Evolutionary conservation across 345 rosid genomes (phyloP).

Genomic region (Populus davidiana): DNA sequence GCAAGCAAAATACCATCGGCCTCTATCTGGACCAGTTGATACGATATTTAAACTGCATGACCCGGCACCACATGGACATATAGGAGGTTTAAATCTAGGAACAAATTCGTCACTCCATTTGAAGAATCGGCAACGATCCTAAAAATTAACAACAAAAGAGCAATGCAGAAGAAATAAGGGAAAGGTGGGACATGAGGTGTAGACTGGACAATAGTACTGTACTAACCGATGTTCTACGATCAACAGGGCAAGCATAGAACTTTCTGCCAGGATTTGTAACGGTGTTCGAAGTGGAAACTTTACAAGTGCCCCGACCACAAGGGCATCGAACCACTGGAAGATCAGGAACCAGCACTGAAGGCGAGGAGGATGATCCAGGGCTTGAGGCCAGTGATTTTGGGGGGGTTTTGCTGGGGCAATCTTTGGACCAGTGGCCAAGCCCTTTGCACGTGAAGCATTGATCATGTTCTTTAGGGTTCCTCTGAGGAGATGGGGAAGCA

Average conservation of each 20-base stretch:
- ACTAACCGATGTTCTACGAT: neutral
- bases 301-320: conserved; percentile 11
- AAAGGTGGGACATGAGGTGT: neutral
- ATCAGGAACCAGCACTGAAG: neutral
- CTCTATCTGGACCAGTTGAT: conserved; percentile 4
- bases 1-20: conserved; percentile 23
- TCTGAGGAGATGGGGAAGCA: neutral
- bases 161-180: neutral
- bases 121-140: conserved; percentile 2
- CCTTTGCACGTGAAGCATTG: conserved; percentile 6
- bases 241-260: conserved; percentile 21
- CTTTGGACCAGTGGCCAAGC: conserved; percentile 15
- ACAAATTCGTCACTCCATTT: conserved; percentile 11
- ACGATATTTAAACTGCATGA: neutral
- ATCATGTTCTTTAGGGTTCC: neutral
- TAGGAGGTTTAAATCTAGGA: neutral
- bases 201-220: neutral
- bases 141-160: neutral
- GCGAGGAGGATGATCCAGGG: neutral
- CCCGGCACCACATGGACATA: conserved; percentile 28
- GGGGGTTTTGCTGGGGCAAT: conserved; percentile 15
- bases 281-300: neutral
- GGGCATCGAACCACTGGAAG: conserved; percentile 20
- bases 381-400: neutral
- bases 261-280: conserved; percentile 5